Conservation (phyloP, 225 moss, liverwort and hornwort genomes). For the Physcomitrellopsis africana region DNA sequence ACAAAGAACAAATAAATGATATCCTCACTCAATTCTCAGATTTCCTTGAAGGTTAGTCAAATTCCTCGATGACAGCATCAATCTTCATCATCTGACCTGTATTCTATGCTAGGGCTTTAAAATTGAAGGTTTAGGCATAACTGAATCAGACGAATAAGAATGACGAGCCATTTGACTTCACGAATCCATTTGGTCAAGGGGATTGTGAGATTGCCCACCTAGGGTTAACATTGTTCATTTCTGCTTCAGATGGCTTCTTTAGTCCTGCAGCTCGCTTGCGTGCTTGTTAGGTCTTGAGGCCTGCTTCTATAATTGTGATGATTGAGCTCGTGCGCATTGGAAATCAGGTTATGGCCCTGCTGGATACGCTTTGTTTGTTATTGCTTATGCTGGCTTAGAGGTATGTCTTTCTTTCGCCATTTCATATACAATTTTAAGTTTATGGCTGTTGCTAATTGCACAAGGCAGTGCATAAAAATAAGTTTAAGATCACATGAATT, state of each 20-base stretch:
- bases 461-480: not conserved
- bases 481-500: not conserved
- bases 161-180: not conserved
- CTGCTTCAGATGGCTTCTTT: not conserved
- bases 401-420: constrained; percentile 37
- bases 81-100: constrained; percentile 6
- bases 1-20: constrained; percentile 81
- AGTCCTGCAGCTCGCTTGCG: not conserved
- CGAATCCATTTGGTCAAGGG: not conserved
- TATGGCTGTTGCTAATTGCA: constrained; percentile 4
- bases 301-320: not conserved
- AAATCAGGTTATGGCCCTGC: constrained; percentile 80
- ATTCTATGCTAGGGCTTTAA: not conserved
- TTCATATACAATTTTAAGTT: not conserved
- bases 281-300: constrained; percentile 11
- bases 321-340: constrained; percentile 21
- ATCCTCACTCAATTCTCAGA: constrained; percentile 82
- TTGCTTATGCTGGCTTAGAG: constrained; percentile 87
- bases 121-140: not conserved
- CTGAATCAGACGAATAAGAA: not conserved
- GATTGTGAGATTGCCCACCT: not conserved
- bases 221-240: not conserved
- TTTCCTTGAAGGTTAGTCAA: constrained; percentile 68
- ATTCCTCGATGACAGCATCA: not conserved
- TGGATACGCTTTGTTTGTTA: constrained; percentile 81